These are phyloP conservation scores for Myxozyma vanderwaltii DNA, from an alignment of 805 yeast genomes.

Conservation along the genomic window DNA sequence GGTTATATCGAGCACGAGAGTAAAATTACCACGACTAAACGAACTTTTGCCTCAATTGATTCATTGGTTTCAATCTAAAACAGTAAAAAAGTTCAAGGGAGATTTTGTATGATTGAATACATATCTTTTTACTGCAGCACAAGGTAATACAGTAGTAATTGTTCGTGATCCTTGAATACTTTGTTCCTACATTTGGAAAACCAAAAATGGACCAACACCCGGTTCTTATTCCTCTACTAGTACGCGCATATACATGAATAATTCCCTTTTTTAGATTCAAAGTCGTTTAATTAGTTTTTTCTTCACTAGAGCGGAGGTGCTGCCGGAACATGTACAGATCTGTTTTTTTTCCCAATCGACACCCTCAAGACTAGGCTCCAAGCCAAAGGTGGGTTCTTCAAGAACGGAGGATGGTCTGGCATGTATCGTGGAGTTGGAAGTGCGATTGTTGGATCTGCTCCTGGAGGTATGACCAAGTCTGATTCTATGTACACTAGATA, in stretches of 20 bases:
- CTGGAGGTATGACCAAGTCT: constrained; percentile 48
- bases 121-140: too few relatives aligned
- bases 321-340: constrained; percentile 95
- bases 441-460: constrained; percentile 93
- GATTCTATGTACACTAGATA: neutral
- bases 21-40: too few relatives aligned
- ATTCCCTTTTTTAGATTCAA: neutral
- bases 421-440: constrained; percentile 91
- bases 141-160: neutral
- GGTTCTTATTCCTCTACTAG: constrained; percentile 32
- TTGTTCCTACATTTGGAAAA: neutral
- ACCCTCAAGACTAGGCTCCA: constrained; percentile 92
- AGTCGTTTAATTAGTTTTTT: neutral
- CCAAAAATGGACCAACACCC: constrained; percentile 31
- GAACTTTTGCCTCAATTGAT: too few relatives aligned
- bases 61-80: too few relatives aligned
- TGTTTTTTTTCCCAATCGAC: constrained; percentile 94
- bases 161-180: neutral
- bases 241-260: neutral
- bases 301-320: constrained; percentile 74
- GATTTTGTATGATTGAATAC: neutral
- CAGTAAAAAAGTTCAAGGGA: neutral
- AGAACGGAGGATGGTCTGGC: constrained; percentile 91
- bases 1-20: too few relatives aligned
- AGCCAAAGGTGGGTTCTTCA: constrained; percentile 91